Evolutionary conservation across 1,284 basidiomycete genomes (phyloP), one percentile per base, ranked within the genome.

Genomic region (Boletellus deceptivus): DNA sequence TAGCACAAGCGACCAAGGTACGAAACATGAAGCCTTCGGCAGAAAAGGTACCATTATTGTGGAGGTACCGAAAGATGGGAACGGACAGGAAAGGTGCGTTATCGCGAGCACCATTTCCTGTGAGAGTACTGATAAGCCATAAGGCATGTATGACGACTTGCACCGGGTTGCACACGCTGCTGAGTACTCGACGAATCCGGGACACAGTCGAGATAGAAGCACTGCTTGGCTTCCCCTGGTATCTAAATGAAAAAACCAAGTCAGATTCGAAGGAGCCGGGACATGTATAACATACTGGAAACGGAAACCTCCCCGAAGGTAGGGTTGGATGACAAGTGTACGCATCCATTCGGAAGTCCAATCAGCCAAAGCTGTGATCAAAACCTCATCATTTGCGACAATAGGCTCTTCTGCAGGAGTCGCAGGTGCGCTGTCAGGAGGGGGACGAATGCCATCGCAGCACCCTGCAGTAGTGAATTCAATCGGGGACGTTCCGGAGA

Each of bases 1-100:
- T 74, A 16, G 79, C 66, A 46, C 76, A 79, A 37, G 77, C 60
- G 11, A 76, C 62, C 53, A 82, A 76, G 16, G 67, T 54, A 35
- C 68, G 64, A 42, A 70, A 62, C 50, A 76, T 65, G 25, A 71
- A 63, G 11, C 69, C 65, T 43, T 71, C 67, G 17, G 65, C 61
- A 39, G 55, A 33, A 13, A 51, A 53, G 2, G 55, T 46, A 10
- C 69, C 69, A 25, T 67, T 61, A 25, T 61, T 53, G 37, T 59
- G 54, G 22, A 71, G 59, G 49, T 65, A 64, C 37, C 55, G 63
- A 33, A 67, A 69, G 39, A 68, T 54, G 22, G 65, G 62, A 25
- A 69, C 20, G 8, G 67, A 66, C 37, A 68, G 48, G 49, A 69
- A 69, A 41, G 55, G 24, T 1, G 18, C 25, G 33, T 55, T 49